Evolutionary conservation across 768 basidiomycete genomes (phyloP).

Genomic region (Collybia nuda): DNA sequence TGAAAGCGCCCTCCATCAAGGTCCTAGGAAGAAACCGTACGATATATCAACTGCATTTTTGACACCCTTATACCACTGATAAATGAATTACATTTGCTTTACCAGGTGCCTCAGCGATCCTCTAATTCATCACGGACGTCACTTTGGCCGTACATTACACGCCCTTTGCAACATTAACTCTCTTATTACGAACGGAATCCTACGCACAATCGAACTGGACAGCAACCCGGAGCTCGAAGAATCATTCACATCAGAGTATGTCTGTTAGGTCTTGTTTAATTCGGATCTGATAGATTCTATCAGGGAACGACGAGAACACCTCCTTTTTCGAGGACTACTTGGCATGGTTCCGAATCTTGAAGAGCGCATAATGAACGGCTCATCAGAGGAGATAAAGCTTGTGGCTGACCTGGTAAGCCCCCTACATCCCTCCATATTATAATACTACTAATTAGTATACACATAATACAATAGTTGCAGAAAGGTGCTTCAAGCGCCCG

Average conservation of each 20-base stretch:
- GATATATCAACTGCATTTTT: too few relatives aligned
- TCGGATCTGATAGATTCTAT: too few relatives aligned
- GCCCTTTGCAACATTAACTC: conserved; percentile 14
- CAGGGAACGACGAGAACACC: too few relatives aligned
- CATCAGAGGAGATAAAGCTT: not conserved
- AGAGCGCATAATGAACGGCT: not conserved
- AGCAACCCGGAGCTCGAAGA: not conserved
- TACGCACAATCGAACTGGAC: conserved; percentile 1
- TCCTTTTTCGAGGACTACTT: not conserved
- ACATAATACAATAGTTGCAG: not conserved
- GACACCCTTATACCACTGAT: too few relatives aligned
- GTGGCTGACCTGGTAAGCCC: conserved; percentile 4
- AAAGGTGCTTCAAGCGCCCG: conserved; percentile 4
- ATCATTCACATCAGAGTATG: not conserved
- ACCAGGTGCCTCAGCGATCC: conserved; percentile 8
- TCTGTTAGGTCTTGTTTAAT: too few relatives aligned
- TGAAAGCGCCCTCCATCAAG: too few relatives aligned
- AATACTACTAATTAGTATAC: not conserved
- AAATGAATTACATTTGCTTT: too few relatives aligned
- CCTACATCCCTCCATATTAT: conserved; percentile 1
- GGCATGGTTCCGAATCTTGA: not conserved
- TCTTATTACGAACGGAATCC: conserved; percentile 13
- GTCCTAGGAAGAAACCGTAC: too few relatives aligned
- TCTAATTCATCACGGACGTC: conserved; percentile 16
- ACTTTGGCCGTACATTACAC: conserved; percentile 15